A percentile compares a stretch with the other conserved stretches of the same genome.
Conservation (phyloP, 176 grass and related monocot species). For the Rhynchospora breviuscula region DNA sequence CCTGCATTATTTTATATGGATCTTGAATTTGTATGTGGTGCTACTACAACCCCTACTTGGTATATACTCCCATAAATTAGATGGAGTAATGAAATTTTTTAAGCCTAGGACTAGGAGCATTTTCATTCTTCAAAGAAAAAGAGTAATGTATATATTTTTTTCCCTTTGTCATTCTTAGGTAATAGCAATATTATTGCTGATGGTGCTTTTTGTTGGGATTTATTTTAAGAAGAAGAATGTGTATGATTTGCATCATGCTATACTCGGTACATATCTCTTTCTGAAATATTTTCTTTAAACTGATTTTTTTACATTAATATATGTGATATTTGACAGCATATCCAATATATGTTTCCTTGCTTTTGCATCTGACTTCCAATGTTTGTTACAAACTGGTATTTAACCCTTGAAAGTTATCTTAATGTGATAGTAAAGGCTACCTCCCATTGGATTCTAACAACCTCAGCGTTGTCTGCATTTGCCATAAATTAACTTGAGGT, state of each 20-base stretch:
- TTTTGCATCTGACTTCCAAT: background rate
- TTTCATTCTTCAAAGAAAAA: too few species aligned
- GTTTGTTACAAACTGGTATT: background rate
- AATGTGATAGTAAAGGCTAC: background rate
- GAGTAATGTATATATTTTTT: background rate
- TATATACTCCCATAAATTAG: too few species aligned
- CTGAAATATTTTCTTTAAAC: background rate
- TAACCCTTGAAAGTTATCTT: background rate
- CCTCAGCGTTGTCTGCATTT: background rate
- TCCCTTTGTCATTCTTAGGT: constrained; percentile 45
- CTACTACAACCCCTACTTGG: too few species aligned
- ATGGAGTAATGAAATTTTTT: background rate
- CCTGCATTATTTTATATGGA: background rate
- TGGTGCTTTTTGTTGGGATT: constrained; percentile 52
- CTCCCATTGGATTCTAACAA: background rate
- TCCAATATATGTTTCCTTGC: background rate
- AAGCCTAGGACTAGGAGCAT: too few species aligned
- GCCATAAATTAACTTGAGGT: background rate
- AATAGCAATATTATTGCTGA: constrained; percentile 63
- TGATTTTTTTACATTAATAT: background rate
- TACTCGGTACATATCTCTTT: constrained; percentile 55
- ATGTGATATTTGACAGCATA: background rate
- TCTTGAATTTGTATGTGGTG: constrained; percentile 13
- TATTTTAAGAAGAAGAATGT: constrained; percentile 89
- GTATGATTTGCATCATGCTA: constrained; percentile 91